phyloP scores from a whole-genome alignment of 768 basidiomycete genomes.

The Trametes meyenii region DNA sequence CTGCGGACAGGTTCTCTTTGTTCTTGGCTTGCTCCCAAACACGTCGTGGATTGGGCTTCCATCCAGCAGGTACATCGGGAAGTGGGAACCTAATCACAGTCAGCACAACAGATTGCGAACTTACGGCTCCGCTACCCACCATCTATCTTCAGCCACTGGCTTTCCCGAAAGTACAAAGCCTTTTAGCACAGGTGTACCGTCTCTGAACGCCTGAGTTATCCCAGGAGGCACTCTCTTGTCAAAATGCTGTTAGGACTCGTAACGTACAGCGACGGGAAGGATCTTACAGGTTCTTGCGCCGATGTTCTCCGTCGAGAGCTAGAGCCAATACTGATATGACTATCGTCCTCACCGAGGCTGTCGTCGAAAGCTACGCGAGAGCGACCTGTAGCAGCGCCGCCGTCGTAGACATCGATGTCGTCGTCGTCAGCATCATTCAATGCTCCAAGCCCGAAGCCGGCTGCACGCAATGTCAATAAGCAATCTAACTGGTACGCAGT shows the following conservation, averaged over 20 bases:
- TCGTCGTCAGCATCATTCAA: constrained; percentile 95
- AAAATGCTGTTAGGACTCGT: constrained; percentile 6
- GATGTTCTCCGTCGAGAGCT: constrained; percentile 13
- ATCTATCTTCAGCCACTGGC: constrained; percentile 70
- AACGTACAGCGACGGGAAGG: too few species aligned
- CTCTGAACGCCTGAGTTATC: constrained; percentile 55
- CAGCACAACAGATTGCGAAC: constrained; percentile 24
- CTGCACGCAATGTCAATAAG: constrained; percentile 37
- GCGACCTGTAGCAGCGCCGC: constrained; percentile 36
- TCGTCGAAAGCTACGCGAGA: constrained; percentile 68
- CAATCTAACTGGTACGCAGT: not conserved
- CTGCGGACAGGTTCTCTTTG: constrained; percentile 34
- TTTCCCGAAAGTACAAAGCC: constrained; percentile 77
- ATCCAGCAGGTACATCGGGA: constrained; percentile 79
- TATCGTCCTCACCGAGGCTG: constrained; percentile 65
- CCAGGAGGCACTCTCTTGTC: constrained; percentile 24
- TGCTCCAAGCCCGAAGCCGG: constrained; percentile 87
- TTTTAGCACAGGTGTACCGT: constrained; percentile 71
- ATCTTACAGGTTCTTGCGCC: constrained; percentile 17
- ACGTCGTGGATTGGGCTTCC: constrained; percentile 82
- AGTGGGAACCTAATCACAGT: constrained; percentile 70
- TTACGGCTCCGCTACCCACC: constrained; percentile 41
- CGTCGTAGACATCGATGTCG: constrained; percentile 83
- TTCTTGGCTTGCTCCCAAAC: constrained; percentile 62
- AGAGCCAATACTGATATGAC: constrained; percentile 47